phyloP scores from a whole-genome alignment of 768 basidiomycete species.

The Auricularia sp. region DNA sequence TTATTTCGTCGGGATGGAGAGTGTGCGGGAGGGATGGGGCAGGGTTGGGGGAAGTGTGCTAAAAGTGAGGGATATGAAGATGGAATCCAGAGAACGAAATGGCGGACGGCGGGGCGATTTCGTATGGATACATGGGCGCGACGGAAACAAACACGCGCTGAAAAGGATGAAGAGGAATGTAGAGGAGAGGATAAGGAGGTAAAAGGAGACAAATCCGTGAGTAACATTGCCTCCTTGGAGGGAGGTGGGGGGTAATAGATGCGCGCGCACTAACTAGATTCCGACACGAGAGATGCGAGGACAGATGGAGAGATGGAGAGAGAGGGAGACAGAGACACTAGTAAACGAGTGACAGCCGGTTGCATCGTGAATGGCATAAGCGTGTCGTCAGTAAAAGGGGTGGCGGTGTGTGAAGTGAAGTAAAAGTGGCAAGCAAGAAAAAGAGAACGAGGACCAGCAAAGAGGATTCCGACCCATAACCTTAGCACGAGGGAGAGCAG shows the following conservation, averaged over 20 bases:
- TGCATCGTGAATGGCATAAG: slow-evolving; percentile 1
- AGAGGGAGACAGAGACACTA: background rate
- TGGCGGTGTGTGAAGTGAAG: background rate
- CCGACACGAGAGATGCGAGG: background rate
- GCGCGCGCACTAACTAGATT: too few species aligned
- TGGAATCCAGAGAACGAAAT: too few species aligned
- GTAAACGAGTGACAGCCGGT: background rate
- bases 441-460: background rate
- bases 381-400: background rate
- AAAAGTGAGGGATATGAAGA: too few species aligned
- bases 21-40: too few species aligned
- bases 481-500: background rate
- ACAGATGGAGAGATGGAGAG: background rate
- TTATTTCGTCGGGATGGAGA: too few species aligned
- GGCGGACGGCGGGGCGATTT: too few species aligned
- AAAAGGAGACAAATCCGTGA: background rate
- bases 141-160: too few species aligned
- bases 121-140: too few species aligned
- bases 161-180: too few species aligned
- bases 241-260: background rate
- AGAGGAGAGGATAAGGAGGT: background rate
- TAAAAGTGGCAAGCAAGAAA: background rate
- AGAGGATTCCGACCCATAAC: background rate
- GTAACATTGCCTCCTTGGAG: background rate
- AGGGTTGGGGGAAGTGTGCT: too few species aligned